phyloP scores from a whole-genome alignment of 2,329 filamentous ascomycete species.

The Neopestalotiopsis sp. region DNA sequence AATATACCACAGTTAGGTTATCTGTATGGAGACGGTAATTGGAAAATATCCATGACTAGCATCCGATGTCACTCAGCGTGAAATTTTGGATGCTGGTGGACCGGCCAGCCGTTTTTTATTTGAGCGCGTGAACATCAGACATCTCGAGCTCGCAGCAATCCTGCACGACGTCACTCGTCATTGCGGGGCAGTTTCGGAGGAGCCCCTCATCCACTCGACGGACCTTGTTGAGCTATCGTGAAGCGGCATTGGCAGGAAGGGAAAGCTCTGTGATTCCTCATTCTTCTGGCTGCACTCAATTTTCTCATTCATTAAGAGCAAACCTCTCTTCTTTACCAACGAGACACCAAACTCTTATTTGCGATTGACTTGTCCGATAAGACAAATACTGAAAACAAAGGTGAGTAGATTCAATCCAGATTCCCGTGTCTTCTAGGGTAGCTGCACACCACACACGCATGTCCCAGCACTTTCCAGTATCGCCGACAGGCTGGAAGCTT shows the following conservation, averaged over 20 bases:
- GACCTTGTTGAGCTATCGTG: slow-evolving; percentile 8
- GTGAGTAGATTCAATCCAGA: not conserved
- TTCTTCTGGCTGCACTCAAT: not conserved
- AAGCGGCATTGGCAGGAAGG: not conserved
- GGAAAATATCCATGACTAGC: not conserved
- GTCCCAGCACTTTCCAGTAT: not conserved
- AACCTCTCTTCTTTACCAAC: not conserved
- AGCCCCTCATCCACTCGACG: not conserved
- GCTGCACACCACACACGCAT: not conserved
- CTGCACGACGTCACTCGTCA: slow-evolving; percentile 5
- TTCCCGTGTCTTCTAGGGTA: not conserved
- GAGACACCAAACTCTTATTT: not conserved
- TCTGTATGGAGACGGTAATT: not conserved
- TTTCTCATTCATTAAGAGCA: not conserved
- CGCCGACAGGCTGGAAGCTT: not conserved
- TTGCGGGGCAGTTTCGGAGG: slow-evolving; percentile 12
- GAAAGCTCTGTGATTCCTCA: slow-evolving; percentile 8
- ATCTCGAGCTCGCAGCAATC: not conserved
- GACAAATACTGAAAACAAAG: not conserved
- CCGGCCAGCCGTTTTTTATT: not conserved
- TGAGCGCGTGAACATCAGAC: not conserved
- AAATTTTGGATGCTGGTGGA: not conserved
- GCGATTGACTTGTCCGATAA: too few species aligned
- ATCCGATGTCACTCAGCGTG: not conserved
- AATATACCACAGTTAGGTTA: not conserved